Evolutionary conservation across 768 basidiomycete genomes (phyloP), one percentile per base, ranked within the genome.

Genomic region (Daedaleopsis sinensis): DNA sequence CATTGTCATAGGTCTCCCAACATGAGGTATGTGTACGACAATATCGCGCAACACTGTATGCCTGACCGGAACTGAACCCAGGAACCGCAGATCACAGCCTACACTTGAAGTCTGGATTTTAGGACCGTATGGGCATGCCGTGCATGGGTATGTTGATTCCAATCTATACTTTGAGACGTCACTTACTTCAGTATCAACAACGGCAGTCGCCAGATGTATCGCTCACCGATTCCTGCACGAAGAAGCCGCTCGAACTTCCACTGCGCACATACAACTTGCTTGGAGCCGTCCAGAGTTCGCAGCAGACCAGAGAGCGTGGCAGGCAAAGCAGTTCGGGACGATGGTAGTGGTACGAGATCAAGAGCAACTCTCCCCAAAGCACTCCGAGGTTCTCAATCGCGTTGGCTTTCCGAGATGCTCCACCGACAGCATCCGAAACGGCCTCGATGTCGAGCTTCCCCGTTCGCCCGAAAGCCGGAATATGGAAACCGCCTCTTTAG

Each of bases 331-430:
- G 38, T 32, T 8, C 52, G 36, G 24, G 55, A 47, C 13, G 61
- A 62, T 52, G 61, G 55, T 57, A 53, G 50, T 32, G 43, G 61
- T 57, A 37, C 44, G 44, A 52, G 51, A 55, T 57, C 61, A 62
- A 62, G 61, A 62, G 46, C 54, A 47, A 51, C 27, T 3, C 42
- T 39, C 55, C 55, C 57, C 61, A 54, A 53, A 55, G 5, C 37
- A 38, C 39, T 43, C 36, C 13, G 47, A 8, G 23, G 47, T 9
- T 3, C 23, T 49, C 47, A 24, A 49, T 1, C 47, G 11, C 27
- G 27, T 32, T 32, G 27, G 23, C 21, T 2, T 27, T 23, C 47
- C 21, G 47, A 23, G 23, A 49, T 9, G 19, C 7, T 15, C 47
- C 47, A 24, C 19, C 21, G 6, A 27, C 13, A 15, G 19, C 19